Evolutionary conservation across 257 asterid species (phyloP), one percentile per base, ranked within the genome.

Genomic region (Penstemon barbatus): DNA sequence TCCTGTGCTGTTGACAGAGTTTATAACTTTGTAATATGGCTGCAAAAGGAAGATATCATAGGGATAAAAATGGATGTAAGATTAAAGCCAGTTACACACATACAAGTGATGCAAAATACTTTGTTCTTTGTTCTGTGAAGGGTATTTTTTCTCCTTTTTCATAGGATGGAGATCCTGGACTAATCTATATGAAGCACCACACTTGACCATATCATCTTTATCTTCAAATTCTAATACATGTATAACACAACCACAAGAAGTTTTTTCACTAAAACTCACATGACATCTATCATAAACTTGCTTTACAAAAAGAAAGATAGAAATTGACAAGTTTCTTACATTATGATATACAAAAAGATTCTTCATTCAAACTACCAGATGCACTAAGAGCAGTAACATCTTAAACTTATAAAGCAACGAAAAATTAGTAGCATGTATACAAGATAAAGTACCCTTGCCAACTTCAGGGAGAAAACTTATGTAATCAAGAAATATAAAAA

Each of bases 21-120:
- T 78, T 52, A 82, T 89, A 50, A 92, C 98, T 5, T 81, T 91
- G 97, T 96, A 92, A 78, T 86, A 92, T 56, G 98, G 98, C 98
- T 92, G 89, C 91, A 84, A 15, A 6, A 49, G 15, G 54, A 49
- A 49, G 54, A 49, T 11, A 12, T 3, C 18, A 49, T 6, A 10
- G 3, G 54, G 13, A 9, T 49, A 49, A 49, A 10, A 15, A 49
- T 49, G 15, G 54, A 49, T 46, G 15, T 25, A 12, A 15, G 54
- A 49, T 49, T 49, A 9, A 49, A 3, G 54, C 54, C 54, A 49
- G n/a, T 3, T 7, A 46, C 8, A 6, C 0, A 6, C 11, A 46
- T 46, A 46, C 2, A 61, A 69, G 61, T 33, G 12, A 59, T 19
- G 11, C 12, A 46, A 7, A 46, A 46, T 3, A 46, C 11, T 46